Evolutionary conservation across 345 rosid genomes (phyloP).

Genomic region (sweet orange (Citrus sinensis)): DNA sequence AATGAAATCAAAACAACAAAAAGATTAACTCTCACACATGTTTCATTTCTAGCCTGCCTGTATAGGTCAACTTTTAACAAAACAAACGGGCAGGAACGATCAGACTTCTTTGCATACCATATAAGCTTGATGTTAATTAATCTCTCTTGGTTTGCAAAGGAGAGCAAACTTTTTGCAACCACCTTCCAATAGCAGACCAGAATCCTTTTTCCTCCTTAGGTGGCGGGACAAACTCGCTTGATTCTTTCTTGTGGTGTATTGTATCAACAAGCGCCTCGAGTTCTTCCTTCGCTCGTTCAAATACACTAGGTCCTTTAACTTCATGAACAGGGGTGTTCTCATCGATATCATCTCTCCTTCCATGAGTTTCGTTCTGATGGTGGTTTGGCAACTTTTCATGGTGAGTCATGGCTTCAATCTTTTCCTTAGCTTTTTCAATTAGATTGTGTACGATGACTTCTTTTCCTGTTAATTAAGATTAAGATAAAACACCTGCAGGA

Average conservation of each 20-base stretch:
- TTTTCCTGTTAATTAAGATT: conserved; percentile 5
- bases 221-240: conserved; percentile 10
- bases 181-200: conserved; percentile 38
- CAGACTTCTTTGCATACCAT: background rate
- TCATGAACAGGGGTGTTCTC: conserved; percentile 37
- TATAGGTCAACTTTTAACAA: background rate
- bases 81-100: background rate
- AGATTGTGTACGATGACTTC: conserved; percentile 31
- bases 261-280: conserved; percentile 47
- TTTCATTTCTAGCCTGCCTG: background rate
- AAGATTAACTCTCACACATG: background rate
- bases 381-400: conserved; percentile 23
- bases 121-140: background rate
- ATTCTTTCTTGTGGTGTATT: conserved; percentile 42
- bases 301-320: conserved; percentile 56
- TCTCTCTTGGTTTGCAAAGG: conserved; percentile 35
- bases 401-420: conserved; percentile 37
- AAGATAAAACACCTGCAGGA: background rate
- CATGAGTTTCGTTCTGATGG: conserved; percentile 49
- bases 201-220: conserved; percentile 39
- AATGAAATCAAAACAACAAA: background rate
- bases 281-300: conserved; percentile 57
- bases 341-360: conserved; percentile 40
- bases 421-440: conserved; percentile 43
- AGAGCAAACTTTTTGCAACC: conserved; percentile 44